These are phyloP conservation scores for Aphanomyces cochlioides DNA, from an alignment of 352 stramenopile species.

Conservation along the genomic window DNA sequence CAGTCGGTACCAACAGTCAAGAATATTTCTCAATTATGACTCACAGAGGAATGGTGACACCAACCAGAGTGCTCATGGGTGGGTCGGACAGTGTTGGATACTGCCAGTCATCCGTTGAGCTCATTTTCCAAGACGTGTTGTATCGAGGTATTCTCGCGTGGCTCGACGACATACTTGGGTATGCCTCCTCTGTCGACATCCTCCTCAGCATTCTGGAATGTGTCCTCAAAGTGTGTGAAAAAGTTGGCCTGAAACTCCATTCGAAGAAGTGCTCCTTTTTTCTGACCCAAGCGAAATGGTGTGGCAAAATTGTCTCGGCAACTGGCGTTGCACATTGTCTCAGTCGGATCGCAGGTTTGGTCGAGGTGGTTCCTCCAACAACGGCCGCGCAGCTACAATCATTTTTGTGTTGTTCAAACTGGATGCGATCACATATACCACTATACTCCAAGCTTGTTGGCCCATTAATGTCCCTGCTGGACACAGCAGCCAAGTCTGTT, in stretches of 20 bases:
- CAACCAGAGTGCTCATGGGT: slow-evolving; percentile 29
- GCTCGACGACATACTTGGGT: slow-evolving; percentile 26
- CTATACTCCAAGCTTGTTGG: background rate
- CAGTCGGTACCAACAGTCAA: slow-evolving; percentile 25
- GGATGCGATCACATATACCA: slow-evolving; percentile 13
- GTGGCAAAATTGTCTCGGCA: slow-evolving; percentile 26
- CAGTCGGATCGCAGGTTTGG: slow-evolving; percentile 22
- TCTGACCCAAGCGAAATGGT: slow-evolving; percentile 22
- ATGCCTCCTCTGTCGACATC: slow-evolving; percentile 4
- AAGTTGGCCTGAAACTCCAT: slow-evolving; percentile 17
- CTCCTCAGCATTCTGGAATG: slow-evolving; percentile 18
- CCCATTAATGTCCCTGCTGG: background rate
- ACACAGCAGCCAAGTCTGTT: background rate
- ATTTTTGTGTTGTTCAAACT: slow-evolving; percentile 32
- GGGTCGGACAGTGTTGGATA: slow-evolving; percentile 26
- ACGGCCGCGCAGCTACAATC: slow-evolving; percentile 26
- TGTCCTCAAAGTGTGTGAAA: background rate
- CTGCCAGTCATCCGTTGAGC: slow-evolving; percentile 14
- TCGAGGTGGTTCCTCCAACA: slow-evolving; percentile 22
- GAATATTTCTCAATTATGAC: slow-evolving; percentile 30
- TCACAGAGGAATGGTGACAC: slow-evolving; percentile 22
- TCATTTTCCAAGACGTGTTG: slow-evolving; percentile 17
- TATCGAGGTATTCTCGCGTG: slow-evolving; percentile 24
- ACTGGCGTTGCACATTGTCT: slow-evolving; percentile 18
- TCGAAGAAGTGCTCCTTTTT: slow-evolving; percentile 20